Evolutionary conservation across 2,329 filamentous ascomycete genomes (phyloP).

Genomic region (Diaporthe sp.): DNA sequence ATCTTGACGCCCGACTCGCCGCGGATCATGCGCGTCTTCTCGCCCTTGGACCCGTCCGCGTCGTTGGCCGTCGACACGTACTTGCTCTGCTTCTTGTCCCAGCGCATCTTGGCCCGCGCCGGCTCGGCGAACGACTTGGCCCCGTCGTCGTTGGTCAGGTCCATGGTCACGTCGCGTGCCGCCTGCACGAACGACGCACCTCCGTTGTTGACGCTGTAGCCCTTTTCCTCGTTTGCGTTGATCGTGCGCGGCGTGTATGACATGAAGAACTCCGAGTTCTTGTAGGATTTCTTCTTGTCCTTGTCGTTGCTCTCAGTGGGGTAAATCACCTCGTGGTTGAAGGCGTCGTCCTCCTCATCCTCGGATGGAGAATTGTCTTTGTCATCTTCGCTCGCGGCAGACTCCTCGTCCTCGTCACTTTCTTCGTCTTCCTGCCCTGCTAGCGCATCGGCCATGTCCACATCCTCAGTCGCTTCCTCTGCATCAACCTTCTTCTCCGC

Average conservation of each 20-base stretch:
- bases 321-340: slow-evolving; percentile 73
- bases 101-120: slow-evolving; percentile 81
- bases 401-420: slow-evolving; percentile 44
- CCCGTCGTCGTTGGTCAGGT: slow-evolving; percentile 89
- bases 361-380: slow-evolving; percentile 59
- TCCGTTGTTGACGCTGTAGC: slow-evolving; percentile 91
- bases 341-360: slow-evolving; percentile 65
- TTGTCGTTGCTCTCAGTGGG: slow-evolving; percentile 43
- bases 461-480: slow-evolving; percentile 47
- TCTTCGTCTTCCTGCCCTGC: slow-evolving; percentile 39
- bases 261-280: slow-evolving; percentile 95
- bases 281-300: slow-evolving; percentile 57
- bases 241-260: slow-evolving; percentile 86
- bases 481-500: slow-evolving; percentile 50
- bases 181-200: slow-evolving; percentile 83
- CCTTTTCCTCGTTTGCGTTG: slow-evolving; percentile 88
- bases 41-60: slow-evolving; percentile 84
- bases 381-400: slow-evolving; percentile 49
- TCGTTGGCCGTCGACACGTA: slow-evolving; percentile 94
- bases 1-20: slow-evolving; percentile 97
- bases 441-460: slow-evolving; percentile 44
- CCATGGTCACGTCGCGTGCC: slow-evolving; percentile 90
- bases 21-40: slow-evolving; percentile 71
- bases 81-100: slow-evolving; percentile 97
- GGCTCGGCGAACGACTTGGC: slow-evolving; percentile 83